A percentile compares a stretch with the other conserved stretches of the same genome.
Evolutionary conservation across 2,329 filamentous ascomycete species (phyloP).

Genomic region (Ophiosphaerella herpotricha): DNA sequence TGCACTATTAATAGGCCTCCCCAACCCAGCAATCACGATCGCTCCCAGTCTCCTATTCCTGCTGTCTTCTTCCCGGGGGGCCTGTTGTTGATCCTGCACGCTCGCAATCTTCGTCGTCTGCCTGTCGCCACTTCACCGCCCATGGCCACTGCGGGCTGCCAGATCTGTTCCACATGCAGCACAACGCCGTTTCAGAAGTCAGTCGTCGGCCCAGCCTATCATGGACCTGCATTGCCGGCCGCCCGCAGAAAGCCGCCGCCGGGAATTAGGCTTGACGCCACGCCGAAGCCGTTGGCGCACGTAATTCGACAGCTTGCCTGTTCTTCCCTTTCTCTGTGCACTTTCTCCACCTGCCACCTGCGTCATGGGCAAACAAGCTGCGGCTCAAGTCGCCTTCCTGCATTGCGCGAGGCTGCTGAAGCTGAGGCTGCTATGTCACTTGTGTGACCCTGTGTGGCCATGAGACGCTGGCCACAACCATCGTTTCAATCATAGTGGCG

Average conservation of each 20-base stretch:
- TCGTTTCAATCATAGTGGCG: slow-evolving; percentile 1
- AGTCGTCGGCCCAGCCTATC: not conserved
- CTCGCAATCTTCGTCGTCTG: slow-evolving; percentile 13
- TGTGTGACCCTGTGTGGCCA: not conserved
- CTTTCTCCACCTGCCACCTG: not conserved
- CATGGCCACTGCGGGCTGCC: slow-evolving; percentile 17
- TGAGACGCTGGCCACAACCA: not conserved
- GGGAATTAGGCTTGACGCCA: slow-evolving; percentile 1
- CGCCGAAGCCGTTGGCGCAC: slow-evolving; percentile 5
- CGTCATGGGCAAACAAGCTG: slow-evolving; percentile 1
- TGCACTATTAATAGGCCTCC: slow-evolving; percentile 2
- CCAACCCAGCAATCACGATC: not conserved
- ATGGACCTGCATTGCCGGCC: not conserved
- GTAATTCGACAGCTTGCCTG: slow-evolving; percentile 2
- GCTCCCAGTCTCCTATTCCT: not conserved
- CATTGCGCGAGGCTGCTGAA: slow-evolving; percentile 1
- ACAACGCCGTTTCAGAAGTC: slow-evolving; percentile 3
- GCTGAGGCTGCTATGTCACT: not conserved
- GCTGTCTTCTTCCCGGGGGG: not conserved
- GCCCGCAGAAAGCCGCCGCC: slow-evolving; percentile 1
- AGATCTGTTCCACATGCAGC: slow-evolving; percentile 3
- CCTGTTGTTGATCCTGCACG: not conserved
- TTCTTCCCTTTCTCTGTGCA: not conserved
- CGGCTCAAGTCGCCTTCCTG: not conserved
- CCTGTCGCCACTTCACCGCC: slow-evolving; percentile 6